phyloP scores from a whole-genome alignment of 1,284 basidiomycete genomes.

The Psilocybe mexicana region DNA sequence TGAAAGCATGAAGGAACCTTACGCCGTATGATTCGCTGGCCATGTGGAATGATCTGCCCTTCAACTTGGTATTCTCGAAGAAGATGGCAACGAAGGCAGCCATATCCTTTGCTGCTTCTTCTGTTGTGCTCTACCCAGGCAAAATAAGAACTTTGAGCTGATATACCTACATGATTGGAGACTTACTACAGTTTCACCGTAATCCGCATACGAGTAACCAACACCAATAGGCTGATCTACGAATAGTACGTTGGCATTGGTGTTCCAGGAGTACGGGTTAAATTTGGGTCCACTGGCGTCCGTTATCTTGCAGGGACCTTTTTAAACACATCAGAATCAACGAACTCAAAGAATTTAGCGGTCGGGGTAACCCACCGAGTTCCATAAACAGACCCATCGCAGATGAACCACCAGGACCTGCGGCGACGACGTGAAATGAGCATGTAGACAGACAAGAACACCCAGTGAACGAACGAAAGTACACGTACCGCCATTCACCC shows the following conservation, averaged over 20 bases:
- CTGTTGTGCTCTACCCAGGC: slow-evolving; percentile 47
- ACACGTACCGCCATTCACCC: slow-evolving; percentile 58
- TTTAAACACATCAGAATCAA: neutral
- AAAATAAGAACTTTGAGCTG: neutral
- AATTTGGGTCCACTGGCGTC: slow-evolving; percentile 44
- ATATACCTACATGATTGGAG: neutral
- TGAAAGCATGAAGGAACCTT: slow-evolving; percentile 16
- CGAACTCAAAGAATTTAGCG: neutral
- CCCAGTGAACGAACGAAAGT: neutral
- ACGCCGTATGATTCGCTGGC: slow-evolving; percentile 73
- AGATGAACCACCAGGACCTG: slow-evolving; percentile 51
- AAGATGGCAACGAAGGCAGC: slow-evolving; percentile 71
- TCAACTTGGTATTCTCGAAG: slow-evolving; percentile 67
- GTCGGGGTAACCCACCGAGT: slow-evolving; percentile 37
- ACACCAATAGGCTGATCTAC: slow-evolving; percentile 66
- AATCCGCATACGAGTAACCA: slow-evolving; percentile 74
- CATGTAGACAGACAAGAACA: neutral
- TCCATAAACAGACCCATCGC: slow-evolving; percentile 68
- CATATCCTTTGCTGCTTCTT: slow-evolving; percentile 70
- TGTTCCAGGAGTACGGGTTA: slow-evolving; percentile 68
- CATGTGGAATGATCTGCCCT: slow-evolving; percentile 70
- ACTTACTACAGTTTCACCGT: slow-evolving; percentile 62
- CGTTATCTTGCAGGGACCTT: slow-evolving; percentile 51
- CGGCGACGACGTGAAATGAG: neutral
- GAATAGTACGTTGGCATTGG: slow-evolving; percentile 70